These are phyloP conservation scores for Nematodospora anomalae DNA, from an alignment of 1,139 yeast species.

Conservation along the genomic window DNA sequence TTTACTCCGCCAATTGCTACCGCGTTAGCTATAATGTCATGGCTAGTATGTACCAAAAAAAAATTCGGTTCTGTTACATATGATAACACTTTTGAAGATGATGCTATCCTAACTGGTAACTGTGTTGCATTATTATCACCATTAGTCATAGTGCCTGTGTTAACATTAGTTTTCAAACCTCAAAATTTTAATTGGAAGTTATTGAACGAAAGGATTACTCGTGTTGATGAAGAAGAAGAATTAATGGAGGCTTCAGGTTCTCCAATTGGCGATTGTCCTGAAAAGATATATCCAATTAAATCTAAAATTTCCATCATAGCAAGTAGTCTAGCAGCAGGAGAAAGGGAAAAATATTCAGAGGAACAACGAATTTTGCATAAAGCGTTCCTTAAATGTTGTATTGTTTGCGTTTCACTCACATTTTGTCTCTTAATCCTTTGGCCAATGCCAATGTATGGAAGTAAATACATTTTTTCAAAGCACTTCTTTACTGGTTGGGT, in stretches of 20 bases:
- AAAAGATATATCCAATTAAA: slow-evolving; percentile 38
- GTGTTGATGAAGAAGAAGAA: slow-evolving; percentile 71
- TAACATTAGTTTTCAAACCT: slow-evolving; percentile 63
- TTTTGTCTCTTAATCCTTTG: slow-evolving; percentile 64
- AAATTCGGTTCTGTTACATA: slow-evolving; percentile 56
- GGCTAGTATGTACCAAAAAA: slow-evolving; percentile 63
- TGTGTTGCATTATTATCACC: slow-evolving; percentile 80
- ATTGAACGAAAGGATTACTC: slow-evolving; percentile 49
- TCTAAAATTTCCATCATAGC: slow-evolving; percentile 44
- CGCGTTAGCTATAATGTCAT: slow-evolving; percentile 58
- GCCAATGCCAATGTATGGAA: slow-evolving; percentile 91
- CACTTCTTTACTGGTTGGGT: slow-evolving; percentile 83
- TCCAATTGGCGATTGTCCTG: slow-evolving; percentile 28
- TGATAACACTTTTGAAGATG: slow-evolving; percentile 68
- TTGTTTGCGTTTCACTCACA: slow-evolving; percentile 56
- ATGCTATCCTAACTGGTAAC: slow-evolving; percentile 85
- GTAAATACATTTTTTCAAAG: slow-evolving; percentile 67
- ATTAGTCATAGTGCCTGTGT: slow-evolving; percentile 60
- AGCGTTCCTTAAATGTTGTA: slow-evolving; percentile 57
- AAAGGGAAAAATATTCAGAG: slow-evolving; percentile 37
- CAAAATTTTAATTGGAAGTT: slow-evolving; percentile 74
- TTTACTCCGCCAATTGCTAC: slow-evolving; percentile 65
- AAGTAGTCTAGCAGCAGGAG: slow-evolving; percentile 39
- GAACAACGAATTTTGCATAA: slow-evolving; percentile 46
- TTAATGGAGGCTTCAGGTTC: slow-evolving; percentile 34